Evolutionary conservation across 2,329 filamentous ascomycete genomes (phyloP).

Genomic region (Monosporascus ibericus): DNA sequence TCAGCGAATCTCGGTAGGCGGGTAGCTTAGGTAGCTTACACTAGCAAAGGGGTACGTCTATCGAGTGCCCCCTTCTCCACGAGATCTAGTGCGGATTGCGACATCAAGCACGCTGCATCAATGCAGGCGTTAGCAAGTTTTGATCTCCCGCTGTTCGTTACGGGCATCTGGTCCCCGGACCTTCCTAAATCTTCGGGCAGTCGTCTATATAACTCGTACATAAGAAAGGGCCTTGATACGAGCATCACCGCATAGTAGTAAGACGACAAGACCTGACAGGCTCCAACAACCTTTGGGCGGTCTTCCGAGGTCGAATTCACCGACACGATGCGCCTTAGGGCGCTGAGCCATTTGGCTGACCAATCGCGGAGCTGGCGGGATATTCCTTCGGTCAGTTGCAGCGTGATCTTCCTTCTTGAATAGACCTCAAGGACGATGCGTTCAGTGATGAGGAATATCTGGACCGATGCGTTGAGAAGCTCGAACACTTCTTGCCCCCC

Average conservation of each 20-base stretch:
- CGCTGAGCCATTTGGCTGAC: conserved; percentile 42
- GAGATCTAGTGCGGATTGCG: conserved; percentile 40
- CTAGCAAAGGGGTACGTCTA: conserved; percentile 41
- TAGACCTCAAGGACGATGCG: conserved; percentile 46
- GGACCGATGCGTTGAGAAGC: conserved; percentile 44
- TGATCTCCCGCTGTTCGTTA: conserved; percentile 34
- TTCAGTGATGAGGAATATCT: conserved; percentile 47
- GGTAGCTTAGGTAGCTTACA: conserved; percentile 32
- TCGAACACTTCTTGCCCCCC: conserved; percentile 35
- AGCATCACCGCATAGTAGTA: conserved; percentile 55
- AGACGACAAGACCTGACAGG: conserved; percentile 44
- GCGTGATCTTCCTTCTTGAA: conserved; percentile 45
- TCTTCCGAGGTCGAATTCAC: conserved; percentile 15
- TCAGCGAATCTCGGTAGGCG: not conserved
- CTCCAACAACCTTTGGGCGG: conserved; percentile 33
- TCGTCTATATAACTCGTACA: conserved; percentile 46
- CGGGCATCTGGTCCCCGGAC: conserved; percentile 16
- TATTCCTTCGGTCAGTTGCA: conserved; percentile 47
- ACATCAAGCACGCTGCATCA: conserved; percentile 48
- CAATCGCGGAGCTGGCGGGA: conserved; percentile 46
- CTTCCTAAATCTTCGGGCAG: conserved; percentile 29
- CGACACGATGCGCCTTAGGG: conserved; percentile 33
- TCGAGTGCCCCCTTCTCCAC: conserved; percentile 36
- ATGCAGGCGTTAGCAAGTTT: conserved; percentile 50
- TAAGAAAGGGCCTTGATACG: conserved; percentile 48